Conservation (phyloP, 2,329 filamentous ascomycete species). For the Claviceps purpurea region DNA sequence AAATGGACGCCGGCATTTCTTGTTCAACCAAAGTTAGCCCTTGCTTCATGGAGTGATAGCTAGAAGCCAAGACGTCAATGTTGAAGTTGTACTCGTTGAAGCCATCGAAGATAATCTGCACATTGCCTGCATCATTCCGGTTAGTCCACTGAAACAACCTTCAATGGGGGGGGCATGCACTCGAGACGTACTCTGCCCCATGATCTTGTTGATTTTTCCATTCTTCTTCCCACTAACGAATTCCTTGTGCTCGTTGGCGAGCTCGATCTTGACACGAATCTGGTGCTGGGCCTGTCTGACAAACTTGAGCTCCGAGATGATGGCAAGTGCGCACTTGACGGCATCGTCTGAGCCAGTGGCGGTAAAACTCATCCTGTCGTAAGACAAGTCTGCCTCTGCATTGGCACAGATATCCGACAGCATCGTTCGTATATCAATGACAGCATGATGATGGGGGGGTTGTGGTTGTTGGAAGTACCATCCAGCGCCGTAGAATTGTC, state of each 20-base stretch:
- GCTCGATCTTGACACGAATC: slow-evolving; percentile 94
- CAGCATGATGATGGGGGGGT: slow-evolving; percentile 42
- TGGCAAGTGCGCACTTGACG: slow-evolving; percentile 87
- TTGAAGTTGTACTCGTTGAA: slow-evolving; percentile 99
- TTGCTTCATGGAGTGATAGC: slow-evolving; percentile 89
- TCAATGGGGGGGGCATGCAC: neutral
- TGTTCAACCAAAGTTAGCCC: slow-evolving; percentile 89
- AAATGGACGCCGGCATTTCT: slow-evolving; percentile 98
- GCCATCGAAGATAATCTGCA: slow-evolving; percentile 97
- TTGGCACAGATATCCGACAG: slow-evolving; percentile 92
- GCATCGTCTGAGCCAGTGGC: slow-evolving; percentile 93
- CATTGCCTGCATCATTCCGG: slow-evolving; percentile 47
- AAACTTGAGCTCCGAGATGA: slow-evolving; percentile 84
- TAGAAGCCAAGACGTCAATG: slow-evolving; percentile 86
- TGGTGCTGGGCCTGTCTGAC: slow-evolving; percentile 79
- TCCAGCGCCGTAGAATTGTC: slow-evolving; percentile 93
- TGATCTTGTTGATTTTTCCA: slow-evolving; percentile 99
- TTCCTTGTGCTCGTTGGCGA: slow-evolving; percentile 98
- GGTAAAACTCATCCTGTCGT: slow-evolving; percentile 86
- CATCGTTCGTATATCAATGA: slow-evolving; percentile 76
- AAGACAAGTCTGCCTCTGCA: slow-evolving; percentile 86
- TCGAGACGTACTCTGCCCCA: slow-evolving; percentile 66
- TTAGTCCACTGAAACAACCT: neutral
- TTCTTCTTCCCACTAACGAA: slow-evolving; percentile 99
- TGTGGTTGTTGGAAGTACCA: slow-evolving; percentile 87